These are phyloP conservation scores for Phialophora expanda DNA, from an alignment of 2,329 filamentous ascomycete species.

Conservation along the genomic window DNA sequence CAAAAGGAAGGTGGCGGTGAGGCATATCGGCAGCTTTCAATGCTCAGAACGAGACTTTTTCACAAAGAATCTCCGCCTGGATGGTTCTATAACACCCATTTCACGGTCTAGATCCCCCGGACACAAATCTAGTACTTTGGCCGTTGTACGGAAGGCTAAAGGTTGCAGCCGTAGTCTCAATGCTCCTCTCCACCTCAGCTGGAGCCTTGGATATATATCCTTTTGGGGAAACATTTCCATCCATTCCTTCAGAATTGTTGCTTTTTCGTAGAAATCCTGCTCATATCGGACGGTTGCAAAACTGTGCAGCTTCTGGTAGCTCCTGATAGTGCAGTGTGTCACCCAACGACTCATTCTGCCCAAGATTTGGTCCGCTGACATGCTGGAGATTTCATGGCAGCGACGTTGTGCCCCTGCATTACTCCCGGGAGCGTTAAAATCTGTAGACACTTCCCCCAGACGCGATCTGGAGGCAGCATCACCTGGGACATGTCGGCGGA, in stretches of 20 bases:
- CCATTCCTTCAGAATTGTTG: neutral
- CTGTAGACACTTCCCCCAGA: neutral
- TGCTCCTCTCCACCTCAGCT: neutral
- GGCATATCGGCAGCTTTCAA: neutral
- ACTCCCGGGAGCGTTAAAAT: neutral
- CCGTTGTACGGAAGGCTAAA: slow-evolving; percentile 11
- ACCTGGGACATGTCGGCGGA: neutral
- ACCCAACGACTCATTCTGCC: neutral
- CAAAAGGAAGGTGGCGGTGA: slow-evolving; percentile 16
- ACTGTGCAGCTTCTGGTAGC: neutral
- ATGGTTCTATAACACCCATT: neutral
- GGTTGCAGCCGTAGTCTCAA: slow-evolving; percentile 13
- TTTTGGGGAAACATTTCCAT: slow-evolving; percentile 11
- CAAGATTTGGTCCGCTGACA: neutral
- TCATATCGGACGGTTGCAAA: neutral
- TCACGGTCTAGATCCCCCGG: slow-evolving; percentile 7
- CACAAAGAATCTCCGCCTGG: neutral
- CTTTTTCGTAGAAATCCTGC: neutral
- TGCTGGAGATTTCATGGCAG: neutral
- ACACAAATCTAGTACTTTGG: neutral
- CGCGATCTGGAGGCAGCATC: neutral
- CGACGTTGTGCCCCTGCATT: neutral
- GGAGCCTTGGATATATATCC: slow-evolving; percentile 1
- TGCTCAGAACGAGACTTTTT: neutral
- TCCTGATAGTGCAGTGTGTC: neutral